phyloP scores from a whole-genome alignment of 1,284 basidiomycete species.

The Tetrapyrgos nigripes region DNA sequence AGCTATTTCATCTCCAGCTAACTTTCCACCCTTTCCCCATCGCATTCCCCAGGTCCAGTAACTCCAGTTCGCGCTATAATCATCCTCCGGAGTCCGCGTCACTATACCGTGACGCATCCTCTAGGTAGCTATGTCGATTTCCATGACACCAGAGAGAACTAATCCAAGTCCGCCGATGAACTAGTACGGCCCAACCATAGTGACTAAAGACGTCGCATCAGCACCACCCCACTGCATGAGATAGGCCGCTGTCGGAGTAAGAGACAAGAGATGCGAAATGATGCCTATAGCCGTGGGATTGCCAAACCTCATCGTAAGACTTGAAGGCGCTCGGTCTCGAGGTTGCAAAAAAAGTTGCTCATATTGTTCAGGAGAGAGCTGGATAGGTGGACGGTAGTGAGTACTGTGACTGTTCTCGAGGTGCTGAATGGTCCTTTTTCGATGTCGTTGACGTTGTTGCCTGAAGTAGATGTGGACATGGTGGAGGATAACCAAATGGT shows the following conservation, averaged over 20 bases:
- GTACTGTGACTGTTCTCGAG: neutral
- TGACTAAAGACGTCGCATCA: conserved; percentile 14
- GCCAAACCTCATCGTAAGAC: conserved; percentile 18
- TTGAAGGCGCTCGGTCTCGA: neutral
- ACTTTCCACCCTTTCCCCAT: too few species aligned
- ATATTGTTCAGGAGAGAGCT: conserved; percentile 22
- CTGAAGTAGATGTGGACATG: too few species aligned
- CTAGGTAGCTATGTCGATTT: too few species aligned
- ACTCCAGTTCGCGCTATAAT: too few species aligned
- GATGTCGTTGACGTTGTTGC: neutral
- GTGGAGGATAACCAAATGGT: too few species aligned
- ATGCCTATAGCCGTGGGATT: conserved; percentile 26
- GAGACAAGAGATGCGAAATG: conserved; percentile 21
- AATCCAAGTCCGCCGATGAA: conserved; percentile 26
- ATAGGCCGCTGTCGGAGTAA: conserved; percentile 22
- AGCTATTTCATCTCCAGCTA: too few species aligned
- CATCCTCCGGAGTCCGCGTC: too few species aligned
- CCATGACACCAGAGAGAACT: conserved; percentile 23
- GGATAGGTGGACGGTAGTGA: conserved; percentile 4
- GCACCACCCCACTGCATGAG: conserved; percentile 24
- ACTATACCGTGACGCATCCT: too few species aligned
- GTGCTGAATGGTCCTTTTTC: conserved; percentile 6
- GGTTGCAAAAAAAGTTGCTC: conserved; percentile 27
- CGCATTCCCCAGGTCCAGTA: too few species aligned
- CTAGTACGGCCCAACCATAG: conserved; percentile 24